A percentile compares a stretch with the other conserved stretches of the same genome.
phyloP scores from a whole-genome alignment of 2,329 filamentous ascomycete species.

The Blastomyces parvus region DNA sequence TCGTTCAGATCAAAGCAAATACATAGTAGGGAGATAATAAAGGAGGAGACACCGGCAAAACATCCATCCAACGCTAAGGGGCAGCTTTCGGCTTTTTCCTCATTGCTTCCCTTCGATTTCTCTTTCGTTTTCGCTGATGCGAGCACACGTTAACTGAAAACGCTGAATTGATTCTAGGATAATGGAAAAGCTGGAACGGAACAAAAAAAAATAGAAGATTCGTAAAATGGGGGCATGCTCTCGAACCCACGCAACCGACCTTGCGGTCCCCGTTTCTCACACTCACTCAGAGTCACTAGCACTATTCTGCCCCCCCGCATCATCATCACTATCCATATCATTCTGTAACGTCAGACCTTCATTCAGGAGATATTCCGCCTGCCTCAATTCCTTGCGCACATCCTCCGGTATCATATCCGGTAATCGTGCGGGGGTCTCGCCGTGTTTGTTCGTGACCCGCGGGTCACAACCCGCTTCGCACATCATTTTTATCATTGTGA shows the following conservation, averaged over 20 bases:
- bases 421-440: conserved; percentile 38
- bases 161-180: neutral
- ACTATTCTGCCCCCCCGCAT: conserved; percentile 17
- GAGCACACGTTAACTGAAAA: neutral
- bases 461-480: conserved; percentile 42
- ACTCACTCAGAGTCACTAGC: conserved; percentile 26
- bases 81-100: neutral
- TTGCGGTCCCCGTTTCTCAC: neutral
- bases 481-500: conserved; percentile 42
- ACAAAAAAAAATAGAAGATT: neutral
- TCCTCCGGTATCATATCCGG: conserved; percentile 35
- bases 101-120: neutral
- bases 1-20: too few species aligned
- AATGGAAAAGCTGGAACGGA: neutral
- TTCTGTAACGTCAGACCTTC: conserved; percentile 34
- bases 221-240: neutral
- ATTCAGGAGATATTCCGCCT: conserved; percentile 40
- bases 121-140: neutral
- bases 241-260: neutral
- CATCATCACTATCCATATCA: conserved; percentile 26
- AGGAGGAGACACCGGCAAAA: neutral
- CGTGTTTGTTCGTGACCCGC: conserved; percentile 40
- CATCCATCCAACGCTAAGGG: neutral
- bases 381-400: conserved; percentile 34
- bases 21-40: too few species aligned